A percentile compares a stretch with the other conserved stretches of the same genome.
Evolutionary conservation across 129 eudicot species (phyloP).

Genomic region (Flaveria bidentis): DNA sequence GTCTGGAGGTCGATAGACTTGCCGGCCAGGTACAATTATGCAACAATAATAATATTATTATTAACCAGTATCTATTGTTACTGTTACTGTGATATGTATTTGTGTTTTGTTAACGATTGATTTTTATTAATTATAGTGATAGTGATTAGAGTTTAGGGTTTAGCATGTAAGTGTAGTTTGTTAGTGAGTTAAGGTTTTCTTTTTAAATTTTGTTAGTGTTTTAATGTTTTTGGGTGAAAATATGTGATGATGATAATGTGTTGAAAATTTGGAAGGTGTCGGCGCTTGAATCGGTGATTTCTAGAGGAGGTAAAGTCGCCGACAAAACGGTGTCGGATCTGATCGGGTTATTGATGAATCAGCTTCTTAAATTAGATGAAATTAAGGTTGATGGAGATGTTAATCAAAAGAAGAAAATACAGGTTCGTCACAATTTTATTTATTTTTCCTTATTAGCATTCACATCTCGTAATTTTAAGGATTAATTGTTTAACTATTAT

Average conservation of each 20-base stretch:
- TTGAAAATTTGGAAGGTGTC: slow-evolving; percentile 49
- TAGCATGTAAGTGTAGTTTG: too few species aligned
- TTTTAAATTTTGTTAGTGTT: background rate
- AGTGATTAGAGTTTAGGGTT: too few species aligned
- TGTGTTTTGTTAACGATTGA: too few species aligned
- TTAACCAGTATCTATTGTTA: too few species aligned
- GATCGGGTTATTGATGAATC: slow-evolving; percentile 77
- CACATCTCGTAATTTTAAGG: too few species aligned
- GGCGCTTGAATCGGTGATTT: slow-evolving; percentile 67
- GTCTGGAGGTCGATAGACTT: slow-evolving; percentile 77
- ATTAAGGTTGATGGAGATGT: slow-evolving; percentile 71
- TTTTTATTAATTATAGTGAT: too few species aligned
- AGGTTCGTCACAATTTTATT: slow-evolving; percentile 45
- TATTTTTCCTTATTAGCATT: too few species aligned
- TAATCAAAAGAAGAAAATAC: slow-evolving; percentile 68
- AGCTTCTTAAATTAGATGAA: slow-evolving; percentile 71
- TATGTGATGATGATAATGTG: background rate
- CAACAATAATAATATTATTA: background rate
- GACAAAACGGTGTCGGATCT: slow-evolving; percentile 57
- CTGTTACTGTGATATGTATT: too few species aligned
- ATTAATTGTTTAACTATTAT: too few species aligned
- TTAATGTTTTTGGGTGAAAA: background rate
- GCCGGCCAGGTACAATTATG: slow-evolving; percentile 60
- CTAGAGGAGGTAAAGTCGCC: slow-evolving; percentile 71
- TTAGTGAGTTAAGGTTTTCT: too few species aligned